Base-by-base conservation (phyloP, 768 basidiomycete species). In the Lactarius akahatsu region DNA sequence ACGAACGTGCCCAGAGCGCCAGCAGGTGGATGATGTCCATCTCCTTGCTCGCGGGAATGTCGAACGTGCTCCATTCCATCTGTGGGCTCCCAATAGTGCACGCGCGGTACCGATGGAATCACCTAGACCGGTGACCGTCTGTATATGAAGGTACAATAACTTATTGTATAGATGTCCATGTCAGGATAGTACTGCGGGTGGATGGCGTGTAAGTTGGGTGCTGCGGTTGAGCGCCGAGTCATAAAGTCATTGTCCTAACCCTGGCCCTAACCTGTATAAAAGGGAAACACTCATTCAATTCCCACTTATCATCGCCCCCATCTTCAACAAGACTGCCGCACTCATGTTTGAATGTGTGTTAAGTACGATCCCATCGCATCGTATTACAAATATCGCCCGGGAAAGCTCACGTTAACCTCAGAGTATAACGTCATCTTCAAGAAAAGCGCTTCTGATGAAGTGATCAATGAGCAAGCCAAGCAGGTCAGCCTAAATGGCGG, bases 351-450 rank as follows among this genome's bases (percentile, higher is more conserved):
- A 34, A 34, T 28, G 57, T 34, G 8, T 34, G 9, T 34, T 52
- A 64, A 72, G 74, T 73, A 64, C 61, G 61, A 59, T 15, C 45
- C 1, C 62, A 20, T 28, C 41, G 23, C 9, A 50, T n/a, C 38
- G 0, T 13, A 15, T 59, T 20, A 3, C 40, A 1, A 18, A 16
- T 28, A 0, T 20, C 2, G n/a, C 47, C n/a, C 47, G 47, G 47
- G 70, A 65, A 67, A 72, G 68, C 71, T 73, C 63, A 62, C 56
- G 18, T 32, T 54, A 30, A 28, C 43, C 7, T 6, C 72, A 86
- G 85, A 75, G 69, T 86, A 80, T 71, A 85, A 86, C 62, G 80
- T 87, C 52, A 78, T 84, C 8, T 86, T 87, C 77, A 86, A 85
- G 73, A 73, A 80, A 3, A 54, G 63, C 28, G 83, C 78, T 47